Percentiles rank a stretch among this genome's conserved stretches.
Evolutionary conservation across 108 stramenopile species (phyloP).

Genomic region (Aureococcus anophagefferens): DNA sequence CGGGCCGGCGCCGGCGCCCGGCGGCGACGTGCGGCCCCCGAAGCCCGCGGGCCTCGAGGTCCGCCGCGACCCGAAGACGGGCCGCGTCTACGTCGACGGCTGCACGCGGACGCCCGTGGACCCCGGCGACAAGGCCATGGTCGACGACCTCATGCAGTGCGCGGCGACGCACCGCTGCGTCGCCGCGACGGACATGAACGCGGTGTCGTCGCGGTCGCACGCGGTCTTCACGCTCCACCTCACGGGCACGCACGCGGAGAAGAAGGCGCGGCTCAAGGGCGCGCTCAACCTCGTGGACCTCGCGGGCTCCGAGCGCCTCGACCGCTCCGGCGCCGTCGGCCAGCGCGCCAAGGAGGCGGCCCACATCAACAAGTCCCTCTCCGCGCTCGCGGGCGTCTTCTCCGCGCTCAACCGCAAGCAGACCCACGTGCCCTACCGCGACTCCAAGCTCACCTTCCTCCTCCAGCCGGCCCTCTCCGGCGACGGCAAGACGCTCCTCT

Average conservation of each 20-base stretch:
- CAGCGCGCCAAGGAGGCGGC: slow-evolving; percentile 83
- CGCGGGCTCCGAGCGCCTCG: slow-evolving; percentile 92
- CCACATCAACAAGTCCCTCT: slow-evolving; percentile 95
- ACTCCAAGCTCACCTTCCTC: slow-evolving; percentile 85
- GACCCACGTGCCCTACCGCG: slow-evolving; percentile 82
- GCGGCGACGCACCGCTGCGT: slow-evolving; percentile 85
- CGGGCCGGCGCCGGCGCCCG: not conserved
- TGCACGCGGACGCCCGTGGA: slow-evolving; percentile 71
- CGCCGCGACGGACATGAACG: slow-evolving; percentile 94
- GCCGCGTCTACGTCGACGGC: slow-evolving; percentile 65
- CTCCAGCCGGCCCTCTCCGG: slow-evolving; percentile 84
- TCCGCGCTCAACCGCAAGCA: slow-evolving; percentile 72
- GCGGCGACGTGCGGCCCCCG: no score
- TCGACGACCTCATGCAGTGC: slow-evolving; percentile 69
- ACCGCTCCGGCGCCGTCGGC: slow-evolving; percentile 77
- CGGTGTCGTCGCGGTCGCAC: slow-evolving; percentile 89
- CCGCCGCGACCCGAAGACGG: not conserved
- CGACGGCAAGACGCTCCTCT: slow-evolving; percentile 90
- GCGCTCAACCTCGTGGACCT: slow-evolving; percentile 95
- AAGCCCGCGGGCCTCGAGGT: not conserved
- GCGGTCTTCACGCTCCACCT: slow-evolving; percentile 97
- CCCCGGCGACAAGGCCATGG: slow-evolving; percentile 43
- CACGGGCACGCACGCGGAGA: slow-evolving; percentile 71
- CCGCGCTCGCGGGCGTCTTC: slow-evolving; percentile 95
- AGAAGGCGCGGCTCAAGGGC: slow-evolving; percentile 71